Evolutionary conservation across 495 filamentous ascomycete species (phyloP), one percentile per base, ranked within the genome.

Genomic region (Neurospora sp.): DNA sequence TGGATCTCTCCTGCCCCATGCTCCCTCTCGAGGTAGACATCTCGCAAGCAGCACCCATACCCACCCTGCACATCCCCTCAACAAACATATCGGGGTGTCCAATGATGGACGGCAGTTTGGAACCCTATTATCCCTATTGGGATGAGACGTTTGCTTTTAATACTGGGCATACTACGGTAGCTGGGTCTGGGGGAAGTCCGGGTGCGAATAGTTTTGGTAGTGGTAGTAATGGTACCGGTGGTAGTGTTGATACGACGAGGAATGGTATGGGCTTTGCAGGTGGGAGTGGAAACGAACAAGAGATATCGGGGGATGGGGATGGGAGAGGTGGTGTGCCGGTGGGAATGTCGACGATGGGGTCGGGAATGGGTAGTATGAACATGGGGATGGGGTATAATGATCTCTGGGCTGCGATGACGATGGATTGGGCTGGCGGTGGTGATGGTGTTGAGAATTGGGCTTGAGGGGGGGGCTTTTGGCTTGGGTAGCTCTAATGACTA

Each of bases 101-200:
- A 6, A 84, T 86, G 82, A 76, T 84, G 71, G 83, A 86, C 70
- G 82, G 83, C 38, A 84, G 81, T 68, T 59, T 85, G 69, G 80
- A 85, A 39, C 44, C 76, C 37, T 82, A 83, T 38, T 77, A 81
- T 45, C 79, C 80, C 3, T 74, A 80, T 70, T 86, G 83, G 83
- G 80, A 83, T 35, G 83, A 81, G 74, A 74, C 76, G 4, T 78
- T 77, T 68, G 40, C 73, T 37, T 31, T 31, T 3, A 31, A 0
- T 31, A 31, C 27, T 31, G 27, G 27, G 27, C 2, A 31, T 31
- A 31, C 27, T 31, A 31, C 27, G 27, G 27, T 31, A 31, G 27
- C 14, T 42, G 40, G 40, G 40, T 0, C 12, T 8, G 22, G 12
- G 22, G 53, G 27, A 0, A 65, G 27, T 37, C 5, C 53, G 48